Conservation (phyloP, 2,329 filamentous ascomycete species). For the Calonectria leucothoes region DNA sequence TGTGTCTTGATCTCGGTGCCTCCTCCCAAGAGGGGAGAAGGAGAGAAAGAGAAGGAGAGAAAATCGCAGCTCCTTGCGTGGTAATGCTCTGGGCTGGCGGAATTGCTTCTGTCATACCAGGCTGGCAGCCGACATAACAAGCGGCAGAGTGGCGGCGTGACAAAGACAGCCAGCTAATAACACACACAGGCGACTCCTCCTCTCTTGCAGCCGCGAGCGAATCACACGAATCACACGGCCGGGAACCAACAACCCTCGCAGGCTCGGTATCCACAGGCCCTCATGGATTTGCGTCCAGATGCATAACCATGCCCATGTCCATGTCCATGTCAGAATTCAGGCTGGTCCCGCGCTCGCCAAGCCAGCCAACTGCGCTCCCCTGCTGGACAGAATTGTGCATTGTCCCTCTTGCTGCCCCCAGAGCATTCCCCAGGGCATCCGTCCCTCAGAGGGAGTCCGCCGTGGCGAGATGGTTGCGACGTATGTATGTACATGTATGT, state of each 20-base stretch:
- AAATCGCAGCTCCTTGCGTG: no score
- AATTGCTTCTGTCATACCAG: neutral
- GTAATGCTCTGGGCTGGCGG: neutral
- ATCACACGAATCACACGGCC: neutral
- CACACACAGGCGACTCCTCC: neutral
- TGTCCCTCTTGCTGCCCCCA: neutral
- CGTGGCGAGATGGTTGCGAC: neutral
- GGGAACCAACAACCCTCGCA: neutral
- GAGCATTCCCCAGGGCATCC: no score
- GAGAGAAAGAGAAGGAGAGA: neutral
- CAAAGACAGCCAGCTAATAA: neutral
- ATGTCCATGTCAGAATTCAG: neutral
- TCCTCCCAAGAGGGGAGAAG: neutral
- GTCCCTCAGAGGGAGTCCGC: no score
- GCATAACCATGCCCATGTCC: neutral
- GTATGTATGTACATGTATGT: no score
- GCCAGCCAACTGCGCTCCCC: neutral
- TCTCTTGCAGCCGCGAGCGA: neutral
- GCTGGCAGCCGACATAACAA: neutral
- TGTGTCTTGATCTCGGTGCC: neutral
- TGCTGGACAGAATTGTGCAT: neutral
- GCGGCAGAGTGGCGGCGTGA: neutral
- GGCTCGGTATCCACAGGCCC: neutral
- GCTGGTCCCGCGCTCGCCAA: neutral
- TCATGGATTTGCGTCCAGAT: neutral